Conservation (phyloP, 805 yeast species). For the Candida suzukii region DNA sequence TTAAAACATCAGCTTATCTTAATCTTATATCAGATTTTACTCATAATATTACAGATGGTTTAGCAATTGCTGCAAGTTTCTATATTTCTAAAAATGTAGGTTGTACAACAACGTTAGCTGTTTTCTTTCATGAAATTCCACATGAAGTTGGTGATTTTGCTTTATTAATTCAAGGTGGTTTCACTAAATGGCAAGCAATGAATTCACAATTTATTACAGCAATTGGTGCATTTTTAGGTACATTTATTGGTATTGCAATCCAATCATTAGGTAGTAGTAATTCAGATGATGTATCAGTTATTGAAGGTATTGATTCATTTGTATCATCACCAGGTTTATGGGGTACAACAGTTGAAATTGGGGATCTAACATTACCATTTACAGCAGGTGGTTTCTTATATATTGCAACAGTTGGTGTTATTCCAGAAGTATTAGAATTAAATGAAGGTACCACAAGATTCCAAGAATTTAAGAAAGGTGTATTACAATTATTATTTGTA, state of each 20-base stretch:
- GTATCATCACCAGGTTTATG: slow-evolving; percentile 28
- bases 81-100: slow-evolving; percentile 55
- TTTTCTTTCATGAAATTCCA: slow-evolving; percentile 72
- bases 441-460: slow-evolving; percentile 26
- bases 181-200: slow-evolving; percentile 59
- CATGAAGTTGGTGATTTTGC: slow-evolving; percentile 82
- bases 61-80: slow-evolving; percentile 68
- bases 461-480: slow-evolving; percentile 32
- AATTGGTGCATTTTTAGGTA: slow-evolving; percentile 57
- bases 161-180: slow-evolving; percentile 60
- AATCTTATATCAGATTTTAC: slow-evolving; percentile 64
- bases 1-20: slow-evolving; percentile 50
- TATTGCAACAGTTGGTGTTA: slow-evolving; percentile 67
- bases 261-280: slow-evolving; percentile 29
- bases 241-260: slow-evolving; percentile 54
- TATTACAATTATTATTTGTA: slow-evolving; percentile 42
- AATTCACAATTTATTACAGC: slow-evolving; percentile 62
- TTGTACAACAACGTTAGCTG: slow-evolving; percentile 61
- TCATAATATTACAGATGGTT: slow-evolving; percentile 73
- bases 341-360: slow-evolving; percentile 43
- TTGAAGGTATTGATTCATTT: slow-evolving; percentile 1
- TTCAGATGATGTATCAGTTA: slow-evolving; percentile 6
- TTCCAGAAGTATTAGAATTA: slow-evolving; percentile 59
- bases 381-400: slow-evolving; percentile 75
- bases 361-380: slow-evolving; percentile 56